Evolutionary conservation across 1,139 yeast species (phyloP), one percentile per base, ranked within the genome.

Genomic region (Yamadazyma conglobata): DNA sequence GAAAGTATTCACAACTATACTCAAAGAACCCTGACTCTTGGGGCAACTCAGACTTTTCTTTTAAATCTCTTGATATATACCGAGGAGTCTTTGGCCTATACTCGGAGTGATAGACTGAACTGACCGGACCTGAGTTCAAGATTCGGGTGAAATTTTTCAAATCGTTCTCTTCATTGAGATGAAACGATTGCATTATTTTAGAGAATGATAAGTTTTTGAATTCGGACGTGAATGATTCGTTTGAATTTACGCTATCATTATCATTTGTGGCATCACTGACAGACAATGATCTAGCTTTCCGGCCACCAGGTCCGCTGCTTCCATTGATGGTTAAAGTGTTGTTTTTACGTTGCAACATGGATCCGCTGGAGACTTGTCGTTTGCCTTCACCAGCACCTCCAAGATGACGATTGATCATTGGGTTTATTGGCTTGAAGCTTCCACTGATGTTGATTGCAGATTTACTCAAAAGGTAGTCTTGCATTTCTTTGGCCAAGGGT

Each of bases 1-100:
- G 96, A 60, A 89, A 91, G 51, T 88, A 89, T 52, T 91, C 98
- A 41, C 85, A 69, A 48, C 91, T 78, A 64, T 88, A 91, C 35
- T 86, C 95, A 43, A 89, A 79, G 51, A 91, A 89, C 4, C 81
- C 80, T 13, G 94, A 82, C 10, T 70, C 67, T 15, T 80, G 57
- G 0, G 95, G 89, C 7, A 81, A 48, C 2, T 79, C 73, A 9
- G 27, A 21, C 22, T 55, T 52, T 3, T 61, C 44, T 3, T 52
- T 38, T 17, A 61, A 42, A 40, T 63, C 61, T 27, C 73, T 53
- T 5, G 63, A 57, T 15, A 48, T 58, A 42, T 67, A 80, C 27
- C 82, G 60, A 6, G 79, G 77, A 1, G 80, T 68, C 19, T 58
- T 60, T 4, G 81, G 80, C 32, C 55, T 59, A 25, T 60, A 65